phyloP scores from a whole-genome alignment of 148 eudicot species.

The Nepenthes gracilis region DNA sequence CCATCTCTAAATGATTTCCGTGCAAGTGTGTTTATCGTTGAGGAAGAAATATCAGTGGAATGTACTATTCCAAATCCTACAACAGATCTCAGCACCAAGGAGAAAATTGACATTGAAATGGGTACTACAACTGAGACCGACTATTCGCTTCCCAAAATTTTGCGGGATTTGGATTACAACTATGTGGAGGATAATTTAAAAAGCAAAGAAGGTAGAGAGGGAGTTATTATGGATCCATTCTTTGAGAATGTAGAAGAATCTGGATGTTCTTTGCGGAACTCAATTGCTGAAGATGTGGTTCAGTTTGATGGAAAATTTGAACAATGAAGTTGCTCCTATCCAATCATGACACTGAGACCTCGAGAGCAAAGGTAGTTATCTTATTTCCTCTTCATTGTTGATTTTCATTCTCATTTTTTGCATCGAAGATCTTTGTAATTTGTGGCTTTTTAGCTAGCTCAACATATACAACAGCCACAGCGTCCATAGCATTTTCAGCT shows the following conservation, averaged over 20 bases:
- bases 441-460: too few relatives aligned
- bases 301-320: conserved; percentile 21
- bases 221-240: conserved; percentile 25
- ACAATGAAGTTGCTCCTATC: conserved; percentile 18
- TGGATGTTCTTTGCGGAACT: conserved; percentile 17
- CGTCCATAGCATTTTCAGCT: too few relatives aligned
- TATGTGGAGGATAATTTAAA: conserved; percentile 49
- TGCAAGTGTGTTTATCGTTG: conserved; percentile 32
- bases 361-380: not conserved
- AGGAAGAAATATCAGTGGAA: conserved; percentile 24
- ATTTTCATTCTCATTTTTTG: not conserved
- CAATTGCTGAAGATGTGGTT: conserved; percentile 33
- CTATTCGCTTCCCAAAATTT: conserved; percentile 63
- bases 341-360: conserved; percentile 2
- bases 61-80: conserved; percentile 16
- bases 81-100: conserved; percentile 44
- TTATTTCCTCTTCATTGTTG: not conserved
- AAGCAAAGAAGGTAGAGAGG: conserved; percentile 31
- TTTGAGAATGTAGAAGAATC: conserved; percentile 26
- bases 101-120: conserved; percentile 74
- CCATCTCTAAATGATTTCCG: conserved; percentile 59
- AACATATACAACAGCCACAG: too few relatives aligned
- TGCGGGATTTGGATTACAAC: conserved; percentile 60
- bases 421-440: too few relatives aligned
- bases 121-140: conserved; percentile 34